Conservation (phyloP, 2,329 filamentous ascomycete genomes). For the Epichloe sylvatica region DNA sequence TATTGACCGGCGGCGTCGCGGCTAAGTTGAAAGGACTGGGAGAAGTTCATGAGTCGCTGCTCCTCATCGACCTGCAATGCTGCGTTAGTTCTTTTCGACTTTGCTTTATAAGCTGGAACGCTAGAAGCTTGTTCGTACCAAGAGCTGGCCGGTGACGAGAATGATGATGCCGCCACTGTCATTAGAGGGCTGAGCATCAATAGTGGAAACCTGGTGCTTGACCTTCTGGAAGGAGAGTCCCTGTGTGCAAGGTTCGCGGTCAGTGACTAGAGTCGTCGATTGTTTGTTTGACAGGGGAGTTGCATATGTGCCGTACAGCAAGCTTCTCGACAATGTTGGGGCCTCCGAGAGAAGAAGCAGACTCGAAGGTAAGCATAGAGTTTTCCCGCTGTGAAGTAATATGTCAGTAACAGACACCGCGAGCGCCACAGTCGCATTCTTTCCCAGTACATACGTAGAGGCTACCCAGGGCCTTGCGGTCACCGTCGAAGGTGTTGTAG, state of each 20-base stretch:
- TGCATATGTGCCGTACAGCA: conserved; percentile 37
- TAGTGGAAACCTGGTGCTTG: conserved; percentile 59
- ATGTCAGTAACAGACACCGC: conserved; percentile 3
- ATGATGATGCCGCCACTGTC: conserved; percentile 59
- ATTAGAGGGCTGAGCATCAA: conserved; percentile 70
- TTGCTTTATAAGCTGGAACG: neutral
- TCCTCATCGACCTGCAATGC: conserved; percentile 63
- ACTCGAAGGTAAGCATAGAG: conserved; percentile 94
- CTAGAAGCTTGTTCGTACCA: conserved; percentile 41
- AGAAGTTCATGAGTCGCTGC: conserved; percentile 78
- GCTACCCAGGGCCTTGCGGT: conserved; percentile 47
- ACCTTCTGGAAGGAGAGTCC: conserved; percentile 69
- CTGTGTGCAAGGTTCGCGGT: conserved; percentile 29
- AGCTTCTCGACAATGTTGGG: conserved; percentile 67
- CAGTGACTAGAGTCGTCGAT: conserved; percentile 1
- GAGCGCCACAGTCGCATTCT: neutral
- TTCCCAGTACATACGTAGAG: conserved; percentile 67
- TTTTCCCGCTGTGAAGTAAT: conserved; percentile 47
- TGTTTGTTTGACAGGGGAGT: neutral
- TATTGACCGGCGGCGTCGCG: conserved; percentile 56
- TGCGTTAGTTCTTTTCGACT: neutral
- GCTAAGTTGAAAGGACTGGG: conserved; percentile 75
- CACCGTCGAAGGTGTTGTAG: conserved; percentile 72
- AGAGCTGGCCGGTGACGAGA: conserved; percentile 71
- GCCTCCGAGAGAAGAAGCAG: conserved; percentile 48